Evolutionary conservation across 495 filamentous ascomycete genomes (phyloP).

Genomic region (Xylaria flabelliformis): DNA sequence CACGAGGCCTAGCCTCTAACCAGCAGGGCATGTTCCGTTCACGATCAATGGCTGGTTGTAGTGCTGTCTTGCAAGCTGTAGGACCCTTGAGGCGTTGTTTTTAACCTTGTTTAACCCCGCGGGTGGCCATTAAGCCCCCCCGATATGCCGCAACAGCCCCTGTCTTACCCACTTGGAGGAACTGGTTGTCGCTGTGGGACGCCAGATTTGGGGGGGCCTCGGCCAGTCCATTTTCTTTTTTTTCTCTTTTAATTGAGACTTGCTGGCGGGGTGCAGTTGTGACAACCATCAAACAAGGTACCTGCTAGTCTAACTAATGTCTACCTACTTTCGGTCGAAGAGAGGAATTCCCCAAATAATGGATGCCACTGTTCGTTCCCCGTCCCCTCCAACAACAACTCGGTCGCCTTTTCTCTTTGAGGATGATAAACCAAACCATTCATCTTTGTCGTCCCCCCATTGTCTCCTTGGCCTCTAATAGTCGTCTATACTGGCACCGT

Average conservation of each 20-base stretch:
- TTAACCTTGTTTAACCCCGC: slow-evolving; percentile 2
- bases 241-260: background rate
- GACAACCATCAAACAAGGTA: slow-evolving; percentile 9
- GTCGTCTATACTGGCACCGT: background rate
- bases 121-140: background rate
- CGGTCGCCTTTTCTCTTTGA: background rate
- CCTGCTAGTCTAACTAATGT: background rate
- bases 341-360: slow-evolving; percentile 2
- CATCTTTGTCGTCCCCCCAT: background rate
- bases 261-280: background rate
- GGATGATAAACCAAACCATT: background rate
- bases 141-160: background rate
- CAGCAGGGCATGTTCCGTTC: background rate
- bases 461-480: background rate
- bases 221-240: slow-evolving; percentile 10
- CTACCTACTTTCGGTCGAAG: background rate
- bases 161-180: slow-evolving; percentile 13
- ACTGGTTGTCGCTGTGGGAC: slow-evolving; percentile 3
- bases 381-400: slow-evolving; percentile 4
- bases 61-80: slow-evolving; percentile 5
- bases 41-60: background rate
- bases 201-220: background rate
- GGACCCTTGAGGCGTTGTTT: slow-evolving; percentile 16
- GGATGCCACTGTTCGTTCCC: background rate
- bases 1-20: background rate